Percentiles rank a stretch among this genome's conserved stretches.
Evolutionary conservation across 768 basidiomycete genomes (phyloP).

Genomic region (Saitozyma podzolica): DNA sequence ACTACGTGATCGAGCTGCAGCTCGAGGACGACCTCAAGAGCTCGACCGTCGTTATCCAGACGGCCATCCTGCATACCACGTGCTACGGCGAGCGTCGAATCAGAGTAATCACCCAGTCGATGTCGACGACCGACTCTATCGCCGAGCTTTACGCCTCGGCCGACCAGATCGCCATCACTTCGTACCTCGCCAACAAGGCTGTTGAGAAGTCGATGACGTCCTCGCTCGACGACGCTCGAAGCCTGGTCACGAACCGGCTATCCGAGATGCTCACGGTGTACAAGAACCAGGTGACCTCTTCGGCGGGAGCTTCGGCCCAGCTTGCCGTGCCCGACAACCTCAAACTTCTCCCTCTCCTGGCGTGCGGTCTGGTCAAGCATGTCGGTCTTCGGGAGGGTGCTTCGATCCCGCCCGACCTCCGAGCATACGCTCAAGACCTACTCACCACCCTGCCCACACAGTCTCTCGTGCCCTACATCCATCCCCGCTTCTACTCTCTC

Average conservation of each 20-base stretch:
- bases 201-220: slow-evolving; percentile 82
- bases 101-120: slow-evolving; percentile 81
- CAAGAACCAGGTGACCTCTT: slow-evolving; percentile 94
- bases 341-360: slow-evolving; percentile 87
- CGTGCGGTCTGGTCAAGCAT: slow-evolving; percentile 90
- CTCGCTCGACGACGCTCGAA: slow-evolving; percentile 85
- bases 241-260: slow-evolving; percentile 77
- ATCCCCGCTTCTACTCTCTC: slow-evolving; percentile 91
- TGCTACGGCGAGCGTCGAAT: slow-evolving; percentile 83
- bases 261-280: slow-evolving; percentile 82
- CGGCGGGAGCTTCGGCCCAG: slow-evolving; percentile 89
- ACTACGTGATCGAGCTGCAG: slow-evolving; percentile 91
- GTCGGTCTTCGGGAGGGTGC: slow-evolving; percentile 94
- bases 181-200: slow-evolving; percentile 85
- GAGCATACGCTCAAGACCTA: slow-evolving; percentile 90
- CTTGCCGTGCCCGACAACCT: slow-evolving; percentile 89
- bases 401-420: slow-evolving; percentile 93
- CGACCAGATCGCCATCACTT: slow-evolving; percentile 82
- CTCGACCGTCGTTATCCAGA: slow-evolving; percentile 91
- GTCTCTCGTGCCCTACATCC: slow-evolving; percentile 85
- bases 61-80: slow-evolving; percentile 90
- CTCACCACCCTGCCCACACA: slow-evolving; percentile 89
- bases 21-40: slow-evolving; percentile 90
- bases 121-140: slow-evolving; percentile 82
- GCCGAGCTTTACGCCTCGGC: slow-evolving; percentile 88